These are phyloP conservation scores for Monosporozyma siamensis DNA, from an alignment of 805 yeast genomes.

Conservation along the genomic window DNA sequence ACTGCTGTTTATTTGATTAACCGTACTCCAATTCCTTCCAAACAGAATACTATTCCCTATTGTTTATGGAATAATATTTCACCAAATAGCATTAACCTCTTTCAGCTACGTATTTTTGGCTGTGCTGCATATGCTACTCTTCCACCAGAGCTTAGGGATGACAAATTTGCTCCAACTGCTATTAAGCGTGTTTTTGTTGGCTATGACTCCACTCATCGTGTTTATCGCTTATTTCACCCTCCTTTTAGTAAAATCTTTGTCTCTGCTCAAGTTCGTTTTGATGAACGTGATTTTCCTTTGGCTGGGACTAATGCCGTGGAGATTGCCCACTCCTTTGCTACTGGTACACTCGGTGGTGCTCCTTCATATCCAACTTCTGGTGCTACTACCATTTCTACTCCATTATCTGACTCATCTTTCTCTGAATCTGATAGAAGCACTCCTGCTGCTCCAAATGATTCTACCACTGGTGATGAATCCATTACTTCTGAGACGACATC, in stretches of 20 bases:
- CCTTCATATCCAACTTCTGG: too few species aligned
- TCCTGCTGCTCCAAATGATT: too few species aligned
- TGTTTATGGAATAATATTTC: constrained; percentile 10
- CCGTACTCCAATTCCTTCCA: constrained; percentile 1
- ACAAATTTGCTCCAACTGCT: constrained; percentile 1
- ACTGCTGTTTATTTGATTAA: constrained; percentile 9
- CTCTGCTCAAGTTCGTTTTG: too few species aligned
- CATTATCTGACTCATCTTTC: too few species aligned
- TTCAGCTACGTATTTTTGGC: constrained; percentile 7
- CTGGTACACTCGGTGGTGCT: too few species aligned
- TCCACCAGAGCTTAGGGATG: constrained; percentile 1
- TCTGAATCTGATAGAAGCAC: too few species aligned
- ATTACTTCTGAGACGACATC: too few species aligned
- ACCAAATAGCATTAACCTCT: background rate
- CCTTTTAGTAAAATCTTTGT: background rate
- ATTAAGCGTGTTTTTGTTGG: constrained; percentile 3
- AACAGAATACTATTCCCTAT: constrained; percentile 3
- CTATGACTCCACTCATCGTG: background rate
- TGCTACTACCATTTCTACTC: too few species aligned
- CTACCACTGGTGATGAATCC: too few species aligned
- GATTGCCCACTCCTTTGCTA: too few species aligned
- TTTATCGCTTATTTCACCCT: constrained; percentile 4
- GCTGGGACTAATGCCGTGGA: too few species aligned
- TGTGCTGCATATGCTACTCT: constrained; percentile 9
- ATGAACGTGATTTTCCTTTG: too few species aligned